Evolutionary conservation across 2,329 filamentous ascomycete genomes (phyloP), one percentile per base, ranked within the genome.

Genomic region (Cladosporium velox): DNA sequence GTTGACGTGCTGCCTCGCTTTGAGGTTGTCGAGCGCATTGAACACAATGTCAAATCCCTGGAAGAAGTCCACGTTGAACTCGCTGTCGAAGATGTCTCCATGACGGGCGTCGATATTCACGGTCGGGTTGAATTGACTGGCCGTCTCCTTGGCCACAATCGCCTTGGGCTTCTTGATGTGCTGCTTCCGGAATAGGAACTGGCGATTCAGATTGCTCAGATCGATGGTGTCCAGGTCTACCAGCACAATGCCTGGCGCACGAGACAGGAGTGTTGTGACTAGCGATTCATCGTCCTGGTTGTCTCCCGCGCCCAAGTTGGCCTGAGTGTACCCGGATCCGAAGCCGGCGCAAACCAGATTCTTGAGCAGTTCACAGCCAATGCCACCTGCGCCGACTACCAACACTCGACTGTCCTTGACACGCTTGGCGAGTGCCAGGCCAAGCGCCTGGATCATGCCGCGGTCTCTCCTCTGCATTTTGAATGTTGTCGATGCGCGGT

Each of bases 181-280:
- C 77, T 98, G 93, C 74, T 94, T 90, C 68, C 93, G 88, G 79
- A 99, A 99, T 58, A 99, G 88, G 75, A 99, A 99, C 78, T 99
- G 95, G 65, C 95, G 91, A 74, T 99, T 99, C 60, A 99, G 86
- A 77, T 99, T 99, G 81, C 93, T 97, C 26, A 99, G 85, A 77
- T 99, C 95, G 80, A 99, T 98, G 1, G 95, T 99, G 78, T 99
- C 95, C 67, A 99, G 90, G 79, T 99, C 95, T 72, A 99, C 92
- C 55, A 98, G 90, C 78, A 97, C 91, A 60, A 98, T 89, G 80
- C 97, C 91, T 4, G 74, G 71, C 65, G 71, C 72, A 21, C 68
- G 66, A 38, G 61, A 66, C 18, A 57, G n/a, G 65, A 59, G 60
- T 18, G 47, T 49, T 7, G 67, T 28, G n/a, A 61, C 35, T 7